phyloP scores from a whole-genome alignment of 345 rosid genomes.

The Bruguiera gymnorhiza region DNA sequence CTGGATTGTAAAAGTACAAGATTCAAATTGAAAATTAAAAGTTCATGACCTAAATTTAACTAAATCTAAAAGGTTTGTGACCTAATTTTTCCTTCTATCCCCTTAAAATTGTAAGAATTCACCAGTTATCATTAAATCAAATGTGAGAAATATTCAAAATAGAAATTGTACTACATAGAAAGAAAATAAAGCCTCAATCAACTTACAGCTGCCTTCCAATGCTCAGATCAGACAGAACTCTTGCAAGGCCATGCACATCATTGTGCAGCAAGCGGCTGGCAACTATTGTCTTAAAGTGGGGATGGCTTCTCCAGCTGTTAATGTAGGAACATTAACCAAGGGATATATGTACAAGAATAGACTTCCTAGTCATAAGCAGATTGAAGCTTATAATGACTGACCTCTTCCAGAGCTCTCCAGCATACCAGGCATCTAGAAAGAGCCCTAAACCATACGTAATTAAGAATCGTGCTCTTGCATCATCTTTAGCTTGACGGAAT shows the following conservation, averaged over 20 bases:
- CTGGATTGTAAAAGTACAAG: no score
- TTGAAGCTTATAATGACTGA: constrained; percentile 22
- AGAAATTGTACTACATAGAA: not conserved
- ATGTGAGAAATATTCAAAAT: no score
- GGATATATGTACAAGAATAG: not conserved
- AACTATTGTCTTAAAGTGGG: constrained; percentile 50
- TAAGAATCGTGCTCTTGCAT: constrained; percentile 52
- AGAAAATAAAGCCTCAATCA: not conserved
- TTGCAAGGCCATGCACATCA: constrained; percentile 59
- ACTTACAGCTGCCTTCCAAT: constrained; percentile 84
- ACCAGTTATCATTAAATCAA: no score
- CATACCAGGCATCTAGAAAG: constrained; percentile 71
- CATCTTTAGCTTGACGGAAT: constrained; percentile 70
- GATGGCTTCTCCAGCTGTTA: constrained; percentile 75
- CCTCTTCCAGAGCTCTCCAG: constrained; percentile 81
- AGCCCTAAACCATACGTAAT: constrained; percentile 51
- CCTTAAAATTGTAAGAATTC: no score
- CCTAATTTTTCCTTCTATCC: no score
- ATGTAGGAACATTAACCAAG: not conserved
- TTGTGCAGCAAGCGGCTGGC: constrained; percentile 53
- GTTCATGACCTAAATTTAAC: no score
- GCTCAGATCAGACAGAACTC: constrained; percentile 72
- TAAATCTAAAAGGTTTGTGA: no score
- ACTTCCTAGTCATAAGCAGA: not conserved
- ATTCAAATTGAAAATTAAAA: no score